A percentile compares a stretch with the other conserved stretches of the same genome.
phyloP scores from a whole-genome alignment of 2,329 filamentous ascomycete species.

The Geosmithia morbida region DNA sequence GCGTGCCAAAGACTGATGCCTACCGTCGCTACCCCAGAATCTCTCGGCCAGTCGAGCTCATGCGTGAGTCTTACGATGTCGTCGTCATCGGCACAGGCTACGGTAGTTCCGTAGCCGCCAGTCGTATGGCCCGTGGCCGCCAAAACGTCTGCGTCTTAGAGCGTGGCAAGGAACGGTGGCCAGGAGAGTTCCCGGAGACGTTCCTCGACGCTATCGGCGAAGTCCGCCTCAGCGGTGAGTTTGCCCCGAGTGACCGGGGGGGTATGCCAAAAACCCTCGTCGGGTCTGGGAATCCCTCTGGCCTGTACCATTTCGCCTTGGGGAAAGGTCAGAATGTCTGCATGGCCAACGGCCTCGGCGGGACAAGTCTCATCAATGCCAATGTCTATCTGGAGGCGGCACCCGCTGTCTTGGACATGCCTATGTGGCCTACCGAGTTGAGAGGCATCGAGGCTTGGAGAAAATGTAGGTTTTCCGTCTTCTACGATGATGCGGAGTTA shows the following conservation, averaged over 20 bases:
- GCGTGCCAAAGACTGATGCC: background rate
- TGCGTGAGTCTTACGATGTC: slow-evolving; percentile 44
- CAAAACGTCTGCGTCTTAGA: slow-evolving; percentile 51
- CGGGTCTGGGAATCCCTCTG: slow-evolving; percentile 36
- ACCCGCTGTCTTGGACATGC: slow-evolving; percentile 32
- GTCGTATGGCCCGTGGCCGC: slow-evolving; percentile 41
- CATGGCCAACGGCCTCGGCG: slow-evolving; percentile 48
- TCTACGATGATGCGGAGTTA: background rate
- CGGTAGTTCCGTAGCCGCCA: slow-evolving; percentile 51
- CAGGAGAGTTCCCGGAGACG: slow-evolving; percentile 45
- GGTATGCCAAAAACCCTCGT: slow-evolving; percentile 14
- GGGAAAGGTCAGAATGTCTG: slow-evolving; percentile 50
- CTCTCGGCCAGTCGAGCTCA: slow-evolving; percentile 40
- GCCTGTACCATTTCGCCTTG: slow-evolving; percentile 48
- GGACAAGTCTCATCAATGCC: slow-evolving; percentile 51
- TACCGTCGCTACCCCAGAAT: slow-evolving; percentile 25
- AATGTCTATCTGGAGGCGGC: slow-evolving; percentile 52
- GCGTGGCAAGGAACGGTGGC: slow-evolving; percentile 49
- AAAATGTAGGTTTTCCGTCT: slow-evolving; percentile 26
- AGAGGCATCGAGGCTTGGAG: slow-evolving; percentile 25
- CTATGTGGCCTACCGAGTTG: slow-evolving; percentile 45
- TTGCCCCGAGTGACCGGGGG: slow-evolving; percentile 24
- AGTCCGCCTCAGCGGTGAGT: slow-evolving; percentile 40
- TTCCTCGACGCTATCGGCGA: slow-evolving; percentile 31
- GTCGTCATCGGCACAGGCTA: slow-evolving; percentile 58